Conservation (phyloP, 768 basidiomycete species). For the Rubroboletus pulcherrimus region DNA sequence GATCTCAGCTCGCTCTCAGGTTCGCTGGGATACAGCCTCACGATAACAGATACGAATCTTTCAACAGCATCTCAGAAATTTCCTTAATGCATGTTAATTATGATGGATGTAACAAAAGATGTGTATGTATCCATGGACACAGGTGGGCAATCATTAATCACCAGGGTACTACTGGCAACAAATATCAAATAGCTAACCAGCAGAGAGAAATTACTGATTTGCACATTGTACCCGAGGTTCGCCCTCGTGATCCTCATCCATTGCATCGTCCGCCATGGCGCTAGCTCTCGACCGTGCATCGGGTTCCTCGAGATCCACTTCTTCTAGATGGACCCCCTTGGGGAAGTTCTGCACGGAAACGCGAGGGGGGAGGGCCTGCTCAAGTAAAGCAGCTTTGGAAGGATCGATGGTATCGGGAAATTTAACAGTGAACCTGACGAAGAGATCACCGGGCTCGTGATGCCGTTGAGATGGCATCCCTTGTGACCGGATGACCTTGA, state of each 20-base stretch:
- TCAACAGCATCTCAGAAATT: neutral
- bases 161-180: constrained; percentile 20
- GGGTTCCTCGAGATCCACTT: constrained; percentile 77
- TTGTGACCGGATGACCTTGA: constrained; percentile 90
- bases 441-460: constrained; percentile 94
- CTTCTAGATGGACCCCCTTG: constrained; percentile 72
- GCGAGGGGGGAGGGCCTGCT: constrained; percentile 82
- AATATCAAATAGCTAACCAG: constrained; percentile 16
- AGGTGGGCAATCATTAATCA: constrained; percentile 10
- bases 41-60: constrained; percentile 1
- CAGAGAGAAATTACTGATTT: constrained; percentile 56
- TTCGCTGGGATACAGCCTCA: constrained; percentile 26
- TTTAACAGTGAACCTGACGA: constrained; percentile 77
- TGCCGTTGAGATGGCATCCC: constrained; percentile 99
- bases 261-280: constrained; percentile 64
- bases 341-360: constrained; percentile 59
- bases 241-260: constrained; percentile 89
- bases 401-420: constrained; percentile 85
- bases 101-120: constrained; percentile 27
- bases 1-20: constrained; percentile 9
- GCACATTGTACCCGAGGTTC: constrained; percentile 95
- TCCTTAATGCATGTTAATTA: constrained; percentile 27
- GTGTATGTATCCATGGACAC: constrained; percentile 29
- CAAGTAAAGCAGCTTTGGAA: constrained; percentile 65
- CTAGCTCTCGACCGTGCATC: constrained; percentile 52